phyloP scores from a whole-genome alignment of 2,329 filamentous ascomycete species.

The Achaetomium macrosporum region DNA sequence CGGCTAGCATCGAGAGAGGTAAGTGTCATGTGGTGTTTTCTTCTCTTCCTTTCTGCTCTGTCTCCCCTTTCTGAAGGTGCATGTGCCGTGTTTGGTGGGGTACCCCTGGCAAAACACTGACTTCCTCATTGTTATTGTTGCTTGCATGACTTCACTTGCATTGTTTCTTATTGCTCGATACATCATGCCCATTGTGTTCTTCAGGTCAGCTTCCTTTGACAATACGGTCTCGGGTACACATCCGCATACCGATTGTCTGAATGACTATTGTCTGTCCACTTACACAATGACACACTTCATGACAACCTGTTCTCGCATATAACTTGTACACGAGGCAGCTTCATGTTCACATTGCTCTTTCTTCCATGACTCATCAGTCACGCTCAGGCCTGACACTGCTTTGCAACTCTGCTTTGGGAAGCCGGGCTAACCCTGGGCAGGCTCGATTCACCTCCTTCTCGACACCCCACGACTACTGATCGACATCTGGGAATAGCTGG shows the following conservation, averaged over 20 bases:
- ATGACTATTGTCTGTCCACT: too few species aligned
- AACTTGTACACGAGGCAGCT: too few species aligned
- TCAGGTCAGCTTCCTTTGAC: too few species aligned
- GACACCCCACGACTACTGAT: conserved; percentile 10
- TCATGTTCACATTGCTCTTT: too few species aligned
- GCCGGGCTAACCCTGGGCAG: conserved; percentile 4
- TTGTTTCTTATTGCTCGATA: too few species aligned
- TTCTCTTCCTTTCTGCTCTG: background rate
- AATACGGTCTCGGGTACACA: too few species aligned
- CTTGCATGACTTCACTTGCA: too few species aligned
- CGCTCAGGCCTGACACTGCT: background rate
- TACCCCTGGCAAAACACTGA: background rate
- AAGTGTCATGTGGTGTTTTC: conserved; percentile 4
- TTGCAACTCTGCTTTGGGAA: conserved; percentile 1
- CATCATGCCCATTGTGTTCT: too few species aligned
- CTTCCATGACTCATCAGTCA: too few species aligned
- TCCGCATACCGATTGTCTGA: too few species aligned
- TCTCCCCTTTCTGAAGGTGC: background rate
- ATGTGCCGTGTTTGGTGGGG: background rate
- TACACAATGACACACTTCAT: too few species aligned
- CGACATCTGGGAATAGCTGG: conserved; percentile 28
- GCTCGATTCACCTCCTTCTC: background rate
- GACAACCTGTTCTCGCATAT: too few species aligned
- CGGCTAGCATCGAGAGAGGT: conserved; percentile 11
- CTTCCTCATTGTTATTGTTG: background rate